Evolutionary conservation across 2,329 filamentous ascomycete species (phyloP), one percentile per base, ranked within the genome.

Genomic region (Dactylonectria macrodidyma): DNA sequence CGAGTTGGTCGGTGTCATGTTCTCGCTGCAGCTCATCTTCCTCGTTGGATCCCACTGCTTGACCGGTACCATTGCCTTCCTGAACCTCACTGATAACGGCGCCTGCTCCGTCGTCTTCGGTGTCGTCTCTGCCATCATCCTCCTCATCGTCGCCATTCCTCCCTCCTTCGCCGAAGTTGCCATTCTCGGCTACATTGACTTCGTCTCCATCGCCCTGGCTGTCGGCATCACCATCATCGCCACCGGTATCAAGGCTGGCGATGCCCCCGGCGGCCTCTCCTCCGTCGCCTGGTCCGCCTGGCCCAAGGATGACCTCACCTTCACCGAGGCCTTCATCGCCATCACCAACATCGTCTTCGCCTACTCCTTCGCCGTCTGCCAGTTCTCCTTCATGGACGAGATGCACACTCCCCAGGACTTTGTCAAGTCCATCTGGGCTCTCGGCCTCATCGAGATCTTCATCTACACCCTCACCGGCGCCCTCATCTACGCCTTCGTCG

Each of bases 311-410:
- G 74, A 83, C 4, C 78, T 87, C 1, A 80, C 80, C 38, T 83
- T 92, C 46, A 82, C 84, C 52, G 83, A 87, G 51, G 89, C 83
- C 22, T 91, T 92, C 75, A 84, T 89, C 14, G 86, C 89, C 19
- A 85, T 92, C 52, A 86, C 84, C 75, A 93, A 93, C 81, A 93
- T 94, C 60, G 85, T 93, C 67, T 89, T 94, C 67, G 91, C 92
- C 63, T 94, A 91, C 81, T 85, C 89, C 68, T 86, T 86, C 65
- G 82, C 84, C 71, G 81, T 86, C 59, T 85, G 83, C 79, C 84
- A 86, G 74, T 86, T 86, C 79, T 83, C 81, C 75, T 86, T 86
- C 72, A 86, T 86, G 84, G 84, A 86, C 71, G 84, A 86, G 78
- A 86, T 86, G 84, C 84, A 86, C 72, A 85, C 84, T 0, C 84